Evolutionary conservation across 1,284 basidiomycete species (phyloP), one percentile per base, ranked within the genome.

Genomic region (Ganoderma boninense): DNA sequence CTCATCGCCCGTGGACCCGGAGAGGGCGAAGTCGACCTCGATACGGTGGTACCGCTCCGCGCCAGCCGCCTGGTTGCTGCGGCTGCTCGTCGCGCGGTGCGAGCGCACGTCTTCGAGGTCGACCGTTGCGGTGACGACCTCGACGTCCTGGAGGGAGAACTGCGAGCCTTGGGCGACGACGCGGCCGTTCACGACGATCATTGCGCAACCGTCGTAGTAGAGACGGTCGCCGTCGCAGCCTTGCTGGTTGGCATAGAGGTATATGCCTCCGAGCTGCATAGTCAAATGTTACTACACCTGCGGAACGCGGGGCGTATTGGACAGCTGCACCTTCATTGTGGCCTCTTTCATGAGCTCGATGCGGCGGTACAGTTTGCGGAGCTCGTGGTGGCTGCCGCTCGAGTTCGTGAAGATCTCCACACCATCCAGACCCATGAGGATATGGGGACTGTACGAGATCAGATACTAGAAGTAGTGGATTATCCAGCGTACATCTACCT

Each of bases 351-450:
- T 98, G 4, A 99, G 87, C 72, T 99, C 97, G 2, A 99, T 90
- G 14, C 97, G 91, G 6, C 90, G 90, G 78, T 97, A 91, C 20
- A 99, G 87, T 82, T 99, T 99, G 42, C 98, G 91, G 38, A 99
- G 89, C 79, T 99, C 98, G 79, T 99, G 97, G 79, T 99, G 98
- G 80, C 95, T 97, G 5, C 95, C 97, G 71, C 95, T 97, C 0
- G 97, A 97, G 84, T 99, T 99, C 23, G 97, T 97, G 80, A 99
- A 98, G 72, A 99, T 98, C 82, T 99, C 97, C 2, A 99, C 97
- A 7, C 98, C 97, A 78, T 99, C 97, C 10, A 99, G 87, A 8
- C 97, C 97, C 95, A 98, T 98, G 14, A 92, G 83, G 70, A 98
- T 97, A 80, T 99, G 97, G 7, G 98, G 98, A 74, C 97, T 97